These are phyloP conservation scores for Oenanthe javanica DNA, from an alignment of 140 eudicot species.

Conservation along the genomic window DNA sequence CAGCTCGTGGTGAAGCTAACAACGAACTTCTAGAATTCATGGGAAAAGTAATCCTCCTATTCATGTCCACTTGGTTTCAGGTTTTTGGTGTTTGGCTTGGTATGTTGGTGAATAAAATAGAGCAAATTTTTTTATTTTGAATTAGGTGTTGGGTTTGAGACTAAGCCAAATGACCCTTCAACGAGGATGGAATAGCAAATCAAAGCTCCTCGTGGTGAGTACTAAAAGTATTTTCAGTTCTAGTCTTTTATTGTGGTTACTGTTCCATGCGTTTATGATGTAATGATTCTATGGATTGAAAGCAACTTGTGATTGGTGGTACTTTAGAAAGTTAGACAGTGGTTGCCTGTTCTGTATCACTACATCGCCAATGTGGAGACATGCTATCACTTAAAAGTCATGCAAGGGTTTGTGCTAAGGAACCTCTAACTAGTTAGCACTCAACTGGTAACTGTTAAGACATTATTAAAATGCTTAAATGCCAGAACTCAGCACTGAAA, in stretches of 20 bases:
- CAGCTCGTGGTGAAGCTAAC: slow-evolving; percentile 97
- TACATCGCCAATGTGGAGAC: neutral
- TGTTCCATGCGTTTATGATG: neutral
- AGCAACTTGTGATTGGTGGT: neutral
- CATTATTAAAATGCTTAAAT: neutral
- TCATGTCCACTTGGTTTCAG: neutral
- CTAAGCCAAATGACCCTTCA: slow-evolving; percentile 97
- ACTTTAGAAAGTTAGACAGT: neutral
- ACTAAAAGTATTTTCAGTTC: slow-evolving; percentile 6
- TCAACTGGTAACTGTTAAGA: neutral
- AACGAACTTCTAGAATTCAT: slow-evolving; percentile 86
- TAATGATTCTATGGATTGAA: neutral
- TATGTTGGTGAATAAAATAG: slow-evolving; percentile 3
- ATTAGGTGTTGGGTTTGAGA: slow-evolving; percentile 77
- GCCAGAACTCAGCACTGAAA: neutral
- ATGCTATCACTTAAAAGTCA: neutral
- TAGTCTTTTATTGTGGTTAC: neutral
- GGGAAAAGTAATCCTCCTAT: slow-evolving; percentile 56
- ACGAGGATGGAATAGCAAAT: slow-evolving; percentile 98
- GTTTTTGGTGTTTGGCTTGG: neutral
- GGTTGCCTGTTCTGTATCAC: neutral
- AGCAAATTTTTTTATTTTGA: slow-evolving; percentile 10
- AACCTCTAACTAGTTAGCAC: neutral
- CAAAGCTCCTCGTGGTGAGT: slow-evolving; percentile 95
- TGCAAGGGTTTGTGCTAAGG: neutral